phyloP scores from a whole-genome alignment of 345 rosid genomes.

The Eucalyptus sp. region DNA sequence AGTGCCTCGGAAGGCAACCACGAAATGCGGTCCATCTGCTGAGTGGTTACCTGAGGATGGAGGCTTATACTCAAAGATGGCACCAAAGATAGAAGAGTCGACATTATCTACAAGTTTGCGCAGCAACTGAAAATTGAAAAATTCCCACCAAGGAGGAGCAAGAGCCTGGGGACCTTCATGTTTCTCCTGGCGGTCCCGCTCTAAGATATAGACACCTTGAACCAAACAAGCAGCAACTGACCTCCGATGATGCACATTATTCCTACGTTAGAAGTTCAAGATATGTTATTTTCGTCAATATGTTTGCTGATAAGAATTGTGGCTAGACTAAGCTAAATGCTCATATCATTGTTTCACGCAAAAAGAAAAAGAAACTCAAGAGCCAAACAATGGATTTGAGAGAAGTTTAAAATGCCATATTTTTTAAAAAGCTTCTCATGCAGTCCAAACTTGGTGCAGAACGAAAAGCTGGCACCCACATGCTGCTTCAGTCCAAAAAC shows the following conservation, averaged over 20 bases:
- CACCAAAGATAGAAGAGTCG: constrained; percentile 75
- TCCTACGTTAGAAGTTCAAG: constrained; percentile 23
- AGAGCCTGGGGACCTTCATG: constrained; percentile 50
- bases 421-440: not conserved
- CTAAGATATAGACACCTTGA: constrained; percentile 66
- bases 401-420: not conserved
- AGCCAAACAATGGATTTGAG: not conserved
- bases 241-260: constrained; percentile 49
- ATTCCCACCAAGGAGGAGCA: constrained; percentile 84
- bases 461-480: not conserved
- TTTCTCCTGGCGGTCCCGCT: constrained; percentile 80
- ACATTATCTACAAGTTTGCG: constrained; percentile 54
- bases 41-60: constrained; percentile 13
- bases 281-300: not conserved
- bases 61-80: constrained; percentile 56
- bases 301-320: not conserved
- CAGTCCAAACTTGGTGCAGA: not conserved
- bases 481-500: not conserved
- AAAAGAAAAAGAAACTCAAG: not conserved
- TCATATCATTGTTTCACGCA: not conserved
- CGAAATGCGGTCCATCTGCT: constrained; percentile 34
- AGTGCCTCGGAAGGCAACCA: constrained; percentile 80
- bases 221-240: constrained; percentile 76
- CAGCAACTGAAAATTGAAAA: constrained; percentile 49
- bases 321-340: not conserved